phyloP scores from a whole-genome alignment of 2,329 filamentous ascomycete species.

The Cytospora leucostoma region DNA sequence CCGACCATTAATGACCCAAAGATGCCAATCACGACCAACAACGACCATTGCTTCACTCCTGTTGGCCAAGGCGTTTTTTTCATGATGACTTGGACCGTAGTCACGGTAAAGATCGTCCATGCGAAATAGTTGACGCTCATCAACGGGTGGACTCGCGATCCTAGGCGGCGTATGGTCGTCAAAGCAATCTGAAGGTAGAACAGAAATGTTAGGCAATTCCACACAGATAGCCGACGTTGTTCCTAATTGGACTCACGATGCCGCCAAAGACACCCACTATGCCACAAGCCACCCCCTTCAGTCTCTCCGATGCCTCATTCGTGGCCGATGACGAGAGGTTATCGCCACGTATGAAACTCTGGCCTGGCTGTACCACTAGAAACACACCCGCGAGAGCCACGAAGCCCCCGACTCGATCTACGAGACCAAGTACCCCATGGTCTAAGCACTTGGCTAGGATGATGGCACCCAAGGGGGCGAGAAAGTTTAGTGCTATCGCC shows the following conservation, averaged over 20 bases:
- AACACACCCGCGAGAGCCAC: slow-evolving; percentile 79
- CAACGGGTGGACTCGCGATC: slow-evolving; percentile 19
- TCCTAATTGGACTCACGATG: slow-evolving; percentile 4
- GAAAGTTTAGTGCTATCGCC: slow-evolving; percentile 86
- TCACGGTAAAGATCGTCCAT: slow-evolving; percentile 19
- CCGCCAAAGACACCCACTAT: slow-evolving; percentile 17
- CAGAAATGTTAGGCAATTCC: not conserved
- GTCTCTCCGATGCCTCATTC: slow-evolving; percentile 1
- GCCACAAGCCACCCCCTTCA: slow-evolving; percentile 19
- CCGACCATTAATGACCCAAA: slow-evolving; percentile 71
- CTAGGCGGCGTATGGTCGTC: slow-evolving; percentile 30
- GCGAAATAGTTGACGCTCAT: slow-evolving; percentile 24
- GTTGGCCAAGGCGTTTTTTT: slow-evolving; percentile 48
- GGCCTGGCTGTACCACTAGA: slow-evolving; percentile 72
- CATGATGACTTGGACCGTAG: slow-evolving; percentile 31
- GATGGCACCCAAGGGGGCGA: slow-evolving; percentile 76
- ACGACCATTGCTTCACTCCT: slow-evolving; percentile 59
- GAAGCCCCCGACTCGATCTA: slow-evolving; percentile 74
- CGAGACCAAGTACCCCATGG: slow-evolving; percentile 75
- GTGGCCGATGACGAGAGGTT: slow-evolving; percentile 48
- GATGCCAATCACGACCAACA: slow-evolving; percentile 67
- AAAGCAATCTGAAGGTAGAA: slow-evolving; percentile 24
- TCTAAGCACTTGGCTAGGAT: slow-evolving; percentile 76
- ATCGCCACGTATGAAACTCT: not conserved
- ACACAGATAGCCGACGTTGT: no score